Evolutionary conservation across 495 filamentous ascomycete species (phyloP).

Genomic region (Rhizodiscina lignyota): DNA sequence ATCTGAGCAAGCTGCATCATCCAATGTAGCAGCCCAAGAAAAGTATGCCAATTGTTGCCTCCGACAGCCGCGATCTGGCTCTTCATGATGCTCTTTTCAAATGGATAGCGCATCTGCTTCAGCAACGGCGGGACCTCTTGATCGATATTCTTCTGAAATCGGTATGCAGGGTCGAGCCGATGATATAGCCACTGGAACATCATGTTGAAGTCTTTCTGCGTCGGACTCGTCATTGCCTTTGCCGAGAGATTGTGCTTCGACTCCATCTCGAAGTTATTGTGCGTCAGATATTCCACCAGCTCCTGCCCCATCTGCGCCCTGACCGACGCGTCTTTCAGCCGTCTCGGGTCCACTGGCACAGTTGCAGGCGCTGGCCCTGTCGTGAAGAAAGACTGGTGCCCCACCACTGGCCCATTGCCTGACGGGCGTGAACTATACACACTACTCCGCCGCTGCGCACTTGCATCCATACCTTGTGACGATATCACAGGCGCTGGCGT

Average conservation of each 20-base stretch:
- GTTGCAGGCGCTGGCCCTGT: slow-evolving; percentile 63
- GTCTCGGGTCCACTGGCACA: slow-evolving; percentile 74
- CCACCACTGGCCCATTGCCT: slow-evolving; percentile 38
- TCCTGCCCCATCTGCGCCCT: slow-evolving; percentile 70
- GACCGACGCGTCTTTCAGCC: slow-evolving; percentile 63
- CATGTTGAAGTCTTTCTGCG: slow-evolving; percentile 90
- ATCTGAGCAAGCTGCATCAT: slow-evolving; percentile 93
- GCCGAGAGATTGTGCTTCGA: slow-evolving; percentile 82
- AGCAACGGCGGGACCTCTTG: slow-evolving; percentile 81
- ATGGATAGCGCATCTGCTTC: slow-evolving; percentile 87
- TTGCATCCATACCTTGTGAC: slow-evolving; percentile 22
- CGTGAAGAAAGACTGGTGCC: slow-evolving; percentile 83
- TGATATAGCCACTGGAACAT: slow-evolving; percentile 98
- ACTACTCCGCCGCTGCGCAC: slow-evolving; percentile 64
- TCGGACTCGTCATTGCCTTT: slow-evolving; percentile 82
- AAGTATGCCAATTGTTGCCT: slow-evolving; percentile 87
- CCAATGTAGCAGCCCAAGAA: slow-evolving; percentile 91
- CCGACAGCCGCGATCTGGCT: slow-evolving; percentile 88
- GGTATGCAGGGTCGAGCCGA: slow-evolving; percentile 81
- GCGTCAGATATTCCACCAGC: slow-evolving; percentile 74
- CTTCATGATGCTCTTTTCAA: slow-evolving; percentile 84
- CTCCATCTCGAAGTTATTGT: slow-evolving; percentile 90
- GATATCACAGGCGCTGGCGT: slow-evolving; percentile 19
- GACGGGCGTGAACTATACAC: slow-evolving; percentile 53
- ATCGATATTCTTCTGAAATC: slow-evolving; percentile 83